phyloP scores from a whole-genome alignment of 768 basidiomycete species.

The Leccinum uliginosum region DNA sequence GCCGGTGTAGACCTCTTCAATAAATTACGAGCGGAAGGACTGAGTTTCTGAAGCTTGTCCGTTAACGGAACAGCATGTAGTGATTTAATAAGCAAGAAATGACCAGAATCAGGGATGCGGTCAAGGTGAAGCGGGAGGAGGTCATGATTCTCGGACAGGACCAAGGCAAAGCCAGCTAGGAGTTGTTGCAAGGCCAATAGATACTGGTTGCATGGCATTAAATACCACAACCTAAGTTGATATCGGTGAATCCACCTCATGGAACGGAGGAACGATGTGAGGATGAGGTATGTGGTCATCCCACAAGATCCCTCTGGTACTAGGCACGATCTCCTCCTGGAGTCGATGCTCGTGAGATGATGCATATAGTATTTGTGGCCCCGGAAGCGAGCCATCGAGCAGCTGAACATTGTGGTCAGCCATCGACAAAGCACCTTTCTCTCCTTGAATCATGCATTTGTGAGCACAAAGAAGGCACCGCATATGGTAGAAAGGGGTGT shows the following conservation, averaged over 20 bases:
- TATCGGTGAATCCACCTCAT: constrained; percentile 1
- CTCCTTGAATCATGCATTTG: not conserved
- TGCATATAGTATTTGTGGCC: constrained; percentile 4
- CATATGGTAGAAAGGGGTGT: constrained; percentile 4
- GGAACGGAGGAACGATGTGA: constrained; percentile 6
- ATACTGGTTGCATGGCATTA: constrained; percentile 4
- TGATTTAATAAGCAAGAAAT: constrained; percentile 5
- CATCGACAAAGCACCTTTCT: not conserved
- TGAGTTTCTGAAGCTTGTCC: constrained; percentile 23
- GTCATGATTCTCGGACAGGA: constrained; percentile 10
- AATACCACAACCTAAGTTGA: constrained; percentile 11
- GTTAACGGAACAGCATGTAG: constrained; percentile 16
- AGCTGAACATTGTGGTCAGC: not conserved
- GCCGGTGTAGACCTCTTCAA: constrained; percentile 29
- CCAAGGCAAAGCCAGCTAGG: not conserved
- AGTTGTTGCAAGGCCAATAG: not conserved
- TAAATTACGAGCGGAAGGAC: constrained; percentile 17
- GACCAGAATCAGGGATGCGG: not conserved
- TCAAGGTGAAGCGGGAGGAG: constrained; percentile 5
- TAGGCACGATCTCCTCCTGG: not conserved
- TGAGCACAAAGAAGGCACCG: not conserved
- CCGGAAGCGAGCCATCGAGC: not conserved
- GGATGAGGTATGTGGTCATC: not conserved
- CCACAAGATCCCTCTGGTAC: not conserved
- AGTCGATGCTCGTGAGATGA: not conserved